These are phyloP conservation scores for Xylariaceae sp. DNA, from an alignment of 2,329 filamentous ascomycete species.

Conservation along the genomic window DNA sequence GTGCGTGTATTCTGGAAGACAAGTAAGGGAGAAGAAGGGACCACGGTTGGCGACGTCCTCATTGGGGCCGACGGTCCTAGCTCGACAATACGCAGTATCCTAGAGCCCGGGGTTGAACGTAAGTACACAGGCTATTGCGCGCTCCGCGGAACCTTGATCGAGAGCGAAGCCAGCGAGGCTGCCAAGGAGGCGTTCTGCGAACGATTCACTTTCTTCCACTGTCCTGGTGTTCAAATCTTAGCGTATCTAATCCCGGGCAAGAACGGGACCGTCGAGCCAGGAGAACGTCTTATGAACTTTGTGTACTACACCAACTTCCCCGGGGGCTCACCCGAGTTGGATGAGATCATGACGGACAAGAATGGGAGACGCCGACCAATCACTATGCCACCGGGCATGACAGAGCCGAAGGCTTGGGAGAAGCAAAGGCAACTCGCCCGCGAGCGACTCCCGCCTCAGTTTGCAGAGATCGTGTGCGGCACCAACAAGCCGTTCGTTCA, in stretches of 20 bases:
- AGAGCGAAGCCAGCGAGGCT: conserved; percentile 40
- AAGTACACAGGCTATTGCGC: conserved; percentile 46
- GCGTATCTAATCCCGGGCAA: conserved; percentile 46
- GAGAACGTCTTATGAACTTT: conserved; percentile 47
- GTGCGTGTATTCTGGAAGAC: conserved; percentile 38
- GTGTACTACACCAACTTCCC: conserved; percentile 49
- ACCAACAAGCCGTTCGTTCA: conserved; percentile 46
- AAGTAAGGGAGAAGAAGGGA: conserved; percentile 37
- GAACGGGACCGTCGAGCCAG: conserved; percentile 42
- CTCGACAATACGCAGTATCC: conserved; percentile 42
- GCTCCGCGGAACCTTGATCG: conserved; percentile 45
- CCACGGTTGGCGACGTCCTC: conserved; percentile 40
- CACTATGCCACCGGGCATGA: conserved; percentile 43
- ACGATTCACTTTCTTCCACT: conserved; percentile 46
- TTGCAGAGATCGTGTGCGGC: conserved; percentile 44
- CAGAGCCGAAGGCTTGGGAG: conserved; percentile 38
- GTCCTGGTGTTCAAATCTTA: conserved; percentile 43
- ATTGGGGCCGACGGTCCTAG: conserved; percentile 49
- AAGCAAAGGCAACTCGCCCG: conserved; percentile 38
- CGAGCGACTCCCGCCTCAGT: conserved; percentile 41
- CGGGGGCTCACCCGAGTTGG: conserved; percentile 36
- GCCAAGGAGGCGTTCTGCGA: conserved; percentile 40
- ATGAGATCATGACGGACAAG: conserved; percentile 41
- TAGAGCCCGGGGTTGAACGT: conserved; percentile 35
- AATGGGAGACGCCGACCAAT: conserved; percentile 37